phyloP scores from a whole-genome alignment of 768 basidiomycete species.

The Chiua virens region DNA sequence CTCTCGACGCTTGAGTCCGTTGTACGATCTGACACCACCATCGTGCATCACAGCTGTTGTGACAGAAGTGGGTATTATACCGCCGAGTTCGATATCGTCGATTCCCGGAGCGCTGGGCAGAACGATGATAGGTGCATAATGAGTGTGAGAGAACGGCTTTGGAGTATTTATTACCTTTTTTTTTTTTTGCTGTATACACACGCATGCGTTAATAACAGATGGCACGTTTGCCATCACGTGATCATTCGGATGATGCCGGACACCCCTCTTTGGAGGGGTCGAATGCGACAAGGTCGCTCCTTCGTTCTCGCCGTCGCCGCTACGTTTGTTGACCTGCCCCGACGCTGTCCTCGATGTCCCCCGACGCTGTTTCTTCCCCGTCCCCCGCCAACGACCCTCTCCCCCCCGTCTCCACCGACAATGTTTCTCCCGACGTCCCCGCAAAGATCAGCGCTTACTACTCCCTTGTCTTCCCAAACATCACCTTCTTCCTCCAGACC shows the following conservation, averaged over 20 bases:
- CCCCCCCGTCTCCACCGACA: constrained; percentile 8
- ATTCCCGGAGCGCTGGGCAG: constrained; percentile 66
- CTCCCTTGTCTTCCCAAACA: constrained; percentile 89
- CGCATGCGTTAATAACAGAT: neutral
- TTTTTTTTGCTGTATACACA: neutral
- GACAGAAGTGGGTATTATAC: constrained; percentile 95
- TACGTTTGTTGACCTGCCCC: constrained; percentile 9
- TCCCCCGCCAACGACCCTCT: constrained; percentile 2
- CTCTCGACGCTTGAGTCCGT: constrained; percentile 80
- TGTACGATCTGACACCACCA: constrained; percentile 95
- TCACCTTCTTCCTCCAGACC: constrained; percentile 97
- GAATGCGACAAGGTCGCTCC: neutral
- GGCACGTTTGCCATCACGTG: constrained; percentile 26
- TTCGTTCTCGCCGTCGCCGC: constrained; percentile 6
- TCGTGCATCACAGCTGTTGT: constrained; percentile 93
- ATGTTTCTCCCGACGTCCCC: constrained; percentile 32
- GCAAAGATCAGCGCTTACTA: constrained; percentile 93
- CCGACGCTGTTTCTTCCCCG: constrained; percentile 6
- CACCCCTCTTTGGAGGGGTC: constrained; percentile 1
- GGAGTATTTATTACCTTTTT: constrained; percentile 8
- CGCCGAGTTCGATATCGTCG: constrained; percentile 85
- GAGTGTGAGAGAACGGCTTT: neutral
- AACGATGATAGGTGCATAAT: constrained; percentile 23
- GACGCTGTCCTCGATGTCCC: constrained; percentile 27
- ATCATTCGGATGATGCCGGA: constrained; percentile 15